A percentile compares a stretch with the other conserved stretches of the same genome.
These are phyloP conservation scores for Umbilicaria muhlenbergii DNA, from an alignment of 495 filamentous ascomycete genomes.

Conservation along the genomic window DNA sequence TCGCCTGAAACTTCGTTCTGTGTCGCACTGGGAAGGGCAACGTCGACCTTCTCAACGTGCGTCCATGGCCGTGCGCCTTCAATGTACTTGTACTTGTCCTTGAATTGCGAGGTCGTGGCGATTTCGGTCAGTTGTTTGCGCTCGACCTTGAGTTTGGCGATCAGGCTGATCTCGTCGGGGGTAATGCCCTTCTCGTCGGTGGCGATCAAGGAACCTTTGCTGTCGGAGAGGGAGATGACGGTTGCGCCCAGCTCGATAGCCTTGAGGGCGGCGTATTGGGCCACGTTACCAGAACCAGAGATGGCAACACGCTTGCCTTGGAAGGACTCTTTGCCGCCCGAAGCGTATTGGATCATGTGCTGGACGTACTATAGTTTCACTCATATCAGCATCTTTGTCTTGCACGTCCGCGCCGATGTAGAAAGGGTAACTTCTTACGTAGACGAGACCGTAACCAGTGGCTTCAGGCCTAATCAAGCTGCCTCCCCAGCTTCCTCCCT, in stretches of 20 bases:
- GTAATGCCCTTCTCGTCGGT: conserved; percentile 48
- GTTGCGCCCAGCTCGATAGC: conserved; percentile 88
- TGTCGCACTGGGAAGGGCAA: conserved; percentile 84
- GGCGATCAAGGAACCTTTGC: conserved; percentile 67
- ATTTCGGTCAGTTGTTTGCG: conserved; percentile 64
- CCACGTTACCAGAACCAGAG: conserved; percentile 95
- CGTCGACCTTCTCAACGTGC: conserved; percentile 73
- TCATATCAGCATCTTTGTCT: background rate
- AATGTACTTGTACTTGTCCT: conserved; percentile 70
- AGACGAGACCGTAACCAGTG: conserved; percentile 92
- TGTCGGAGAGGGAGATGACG: conserved; percentile 89
- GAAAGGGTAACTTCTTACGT: conserved; percentile 24
- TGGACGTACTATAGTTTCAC: conserved; percentile 46
- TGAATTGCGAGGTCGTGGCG: conserved; percentile 32
- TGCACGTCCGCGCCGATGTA: no score
- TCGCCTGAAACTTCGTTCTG: conserved; percentile 93
- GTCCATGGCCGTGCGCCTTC: conserved; percentile 81
- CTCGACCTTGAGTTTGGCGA: conserved; percentile 72
- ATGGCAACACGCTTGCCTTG: conserved; percentile 87
- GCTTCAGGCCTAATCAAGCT: conserved; percentile 92
- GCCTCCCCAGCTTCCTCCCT: conserved; percentile 87
- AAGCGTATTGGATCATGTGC: conserved; percentile 86
- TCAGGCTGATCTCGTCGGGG: conserved; percentile 57
- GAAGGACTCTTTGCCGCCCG: conserved; percentile 68
- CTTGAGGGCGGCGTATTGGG: conserved; percentile 95